phyloP scores from a whole-genome alignment of 1,284 basidiomycete genomes.

The Cutaneotrichosporon arboriforme region DNA sequence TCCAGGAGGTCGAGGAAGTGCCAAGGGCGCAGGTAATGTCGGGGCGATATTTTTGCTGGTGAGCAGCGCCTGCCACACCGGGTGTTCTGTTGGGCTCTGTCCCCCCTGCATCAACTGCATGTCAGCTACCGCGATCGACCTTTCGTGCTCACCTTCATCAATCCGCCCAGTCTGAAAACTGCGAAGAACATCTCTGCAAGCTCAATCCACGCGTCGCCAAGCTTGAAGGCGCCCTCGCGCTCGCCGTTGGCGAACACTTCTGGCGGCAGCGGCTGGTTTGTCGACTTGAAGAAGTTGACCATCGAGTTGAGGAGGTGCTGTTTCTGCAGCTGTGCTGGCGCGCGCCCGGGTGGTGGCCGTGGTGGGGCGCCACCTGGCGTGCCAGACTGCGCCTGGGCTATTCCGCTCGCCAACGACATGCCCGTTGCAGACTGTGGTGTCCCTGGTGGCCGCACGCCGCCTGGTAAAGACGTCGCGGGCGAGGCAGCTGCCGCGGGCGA shows the following conservation, averaged over 20 bases:
- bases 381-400: not conserved
- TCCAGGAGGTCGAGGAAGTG: slow-evolving; percentile 21
- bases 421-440: not conserved
- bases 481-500: slow-evolving; percentile 6
- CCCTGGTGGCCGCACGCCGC: not conserved
- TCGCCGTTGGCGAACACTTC: slow-evolving; percentile 36
- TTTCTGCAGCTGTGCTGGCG: slow-evolving; percentile 12
- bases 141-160: slow-evolving; percentile 17
- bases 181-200: slow-evolving; percentile 36
- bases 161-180: slow-evolving; percentile 31
- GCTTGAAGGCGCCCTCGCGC: slow-evolving; percentile 29
- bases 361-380: not conserved
- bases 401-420: not conserved
- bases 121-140: not conserved
- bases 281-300: slow-evolving; percentile 22
- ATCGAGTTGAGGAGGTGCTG: slow-evolving; percentile 33
- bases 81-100: slow-evolving; percentile 23
- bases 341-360: not conserved
- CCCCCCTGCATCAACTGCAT: slow-evolving; percentile 12
- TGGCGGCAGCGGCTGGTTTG: slow-evolving; percentile 24
- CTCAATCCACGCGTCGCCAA: slow-evolving; percentile 36
- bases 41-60: slow-evolving; percentile 24
- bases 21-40: slow-evolving; percentile 29
- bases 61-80: slow-evolving; percentile 27
- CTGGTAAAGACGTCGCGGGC: not conserved